Conservation (phyloP, 2,329 filamentous ascomycete genomes). For the Lecanicillium sp. region DNA sequence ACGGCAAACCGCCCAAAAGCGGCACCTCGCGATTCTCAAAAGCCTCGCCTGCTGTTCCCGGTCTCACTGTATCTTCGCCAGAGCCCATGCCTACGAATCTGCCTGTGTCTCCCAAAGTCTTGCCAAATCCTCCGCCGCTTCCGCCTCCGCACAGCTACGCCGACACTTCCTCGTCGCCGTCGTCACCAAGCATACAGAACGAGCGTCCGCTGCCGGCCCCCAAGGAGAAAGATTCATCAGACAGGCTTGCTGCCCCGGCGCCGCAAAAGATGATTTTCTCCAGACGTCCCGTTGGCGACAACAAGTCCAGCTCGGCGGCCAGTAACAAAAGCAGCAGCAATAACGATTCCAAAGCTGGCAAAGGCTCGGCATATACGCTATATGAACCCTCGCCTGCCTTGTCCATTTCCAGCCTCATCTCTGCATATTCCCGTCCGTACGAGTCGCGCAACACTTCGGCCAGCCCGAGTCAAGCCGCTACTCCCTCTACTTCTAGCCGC, state of each 20-base stretch:
- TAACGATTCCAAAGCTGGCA: too few species aligned
- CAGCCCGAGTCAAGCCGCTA: conserved; percentile 29
- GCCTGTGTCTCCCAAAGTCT: conserved; percentile 15
- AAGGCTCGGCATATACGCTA: too few species aligned
- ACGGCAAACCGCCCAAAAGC: conserved; percentile 23
- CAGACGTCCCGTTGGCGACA: conserved; percentile 15
- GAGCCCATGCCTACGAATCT: conserved; percentile 5
- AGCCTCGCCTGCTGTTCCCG: conserved; percentile 43
- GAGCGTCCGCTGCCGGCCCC: conserved; percentile 9
- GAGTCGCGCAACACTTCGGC: conserved; percentile 35
- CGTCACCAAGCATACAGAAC: conserved; percentile 8
- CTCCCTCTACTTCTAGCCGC: conserved; percentile 16
- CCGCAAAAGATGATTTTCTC: conserved; percentile 11
- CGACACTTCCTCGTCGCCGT: conserved; percentile 13
- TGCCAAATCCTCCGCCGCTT: conserved; percentile 15
- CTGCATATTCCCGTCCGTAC: conserved; percentile 42
- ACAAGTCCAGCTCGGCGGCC: conserved; percentile 10
- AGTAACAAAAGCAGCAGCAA: too few species aligned
- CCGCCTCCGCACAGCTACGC: conserved; percentile 15
- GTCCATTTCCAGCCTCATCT: conserved; percentile 47
- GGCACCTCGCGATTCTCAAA: conserved; percentile 51
- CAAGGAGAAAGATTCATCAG: conserved; percentile 7
- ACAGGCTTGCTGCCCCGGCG: conserved; percentile 9
- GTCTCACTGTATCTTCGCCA: conserved; percentile 8
- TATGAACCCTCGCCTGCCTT: conserved; percentile 36